These are phyloP conservation scores for Hsuehochloa calcarea DNA, from an alignment of 176 grass and related monocot genomes.

Conservation along the genomic window DNA sequence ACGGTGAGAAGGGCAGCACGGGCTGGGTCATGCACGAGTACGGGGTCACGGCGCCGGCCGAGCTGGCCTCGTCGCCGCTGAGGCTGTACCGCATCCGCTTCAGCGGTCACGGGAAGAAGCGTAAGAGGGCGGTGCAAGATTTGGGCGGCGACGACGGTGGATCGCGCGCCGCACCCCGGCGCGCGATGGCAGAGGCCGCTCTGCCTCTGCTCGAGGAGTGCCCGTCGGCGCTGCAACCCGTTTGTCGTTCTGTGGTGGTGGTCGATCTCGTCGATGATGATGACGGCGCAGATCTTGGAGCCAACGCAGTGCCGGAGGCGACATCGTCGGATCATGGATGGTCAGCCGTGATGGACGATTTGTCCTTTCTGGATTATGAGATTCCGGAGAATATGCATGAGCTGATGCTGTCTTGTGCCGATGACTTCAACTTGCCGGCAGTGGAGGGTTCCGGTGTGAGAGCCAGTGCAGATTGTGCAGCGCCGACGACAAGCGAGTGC, in stretches of 20 bases:
- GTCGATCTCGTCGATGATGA: background rate
- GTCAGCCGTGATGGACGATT: background rate
- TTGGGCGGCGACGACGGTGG: background rate
- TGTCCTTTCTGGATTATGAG: background rate
- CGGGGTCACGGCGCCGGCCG: background rate
- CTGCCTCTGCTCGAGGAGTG: background rate
- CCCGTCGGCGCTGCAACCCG: no score
- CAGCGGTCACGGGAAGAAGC: background rate
- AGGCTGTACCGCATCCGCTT: background rate
- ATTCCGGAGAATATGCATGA: background rate
- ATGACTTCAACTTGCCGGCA: background rate
- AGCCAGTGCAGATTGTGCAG: no score
- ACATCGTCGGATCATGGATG: background rate
- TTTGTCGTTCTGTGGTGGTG: background rate
- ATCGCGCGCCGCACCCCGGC: background rate
- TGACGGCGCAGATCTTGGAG: background rate
- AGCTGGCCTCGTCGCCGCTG: background rate
- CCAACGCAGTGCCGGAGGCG: background rate
- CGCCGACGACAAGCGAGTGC: no score
- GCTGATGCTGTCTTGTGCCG: background rate
- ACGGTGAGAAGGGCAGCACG: background rate
- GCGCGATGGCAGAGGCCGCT: background rate
- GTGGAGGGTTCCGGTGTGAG: background rate
- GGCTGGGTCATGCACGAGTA: slow-evolving; percentile 51
- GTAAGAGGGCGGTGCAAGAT: background rate